Evolutionary conservation across 2,329 filamentous ascomycete genomes (phyloP), one percentile per base, ranked within the genome.

Genomic region (Rachicladosporium sp.): DNA sequence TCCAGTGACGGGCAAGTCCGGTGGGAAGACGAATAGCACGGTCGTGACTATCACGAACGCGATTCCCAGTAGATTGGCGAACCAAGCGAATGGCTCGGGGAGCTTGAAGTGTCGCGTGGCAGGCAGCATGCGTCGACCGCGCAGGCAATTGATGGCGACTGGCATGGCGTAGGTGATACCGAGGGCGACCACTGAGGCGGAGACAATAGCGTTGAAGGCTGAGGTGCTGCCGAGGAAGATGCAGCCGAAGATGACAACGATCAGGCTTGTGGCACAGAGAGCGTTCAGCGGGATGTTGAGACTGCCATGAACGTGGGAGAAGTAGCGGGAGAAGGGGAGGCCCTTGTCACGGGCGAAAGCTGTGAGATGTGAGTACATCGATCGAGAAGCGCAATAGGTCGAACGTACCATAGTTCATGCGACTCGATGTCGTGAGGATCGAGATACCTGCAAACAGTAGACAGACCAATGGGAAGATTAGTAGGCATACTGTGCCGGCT

Each of bases 91-190:
- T 23, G 59, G 54, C 15, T 59, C 64, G 0, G 73, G 67, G 3
- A 82, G 60, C 15, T 66, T 65, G 53, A 82, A 82, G 0, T 70
- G 53, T 31, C 77, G 64, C 13, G 44, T 49, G 2, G 62, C 61
- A 0, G 80, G 81, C 5, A 85, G 62, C 64, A 76, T 76, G 36
- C 67, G 74, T 6, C 80, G 71, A 6, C 80, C 78, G 1, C 78
- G 73, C 2, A 82, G 56, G 41, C 76, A 71, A 49, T 86, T 83
- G 48, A 87, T 76, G 0, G 72, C 67, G 35, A 84, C 74, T 0
- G 82, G 83, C 31, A 88, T 82, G 4, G 73, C 82, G 49, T 88
- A 88, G 2, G 78, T 80, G 4, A 87, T 62, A 5, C 79, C 76
- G 0, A 88, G 68, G 1, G 80, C 74, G 6, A 86, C 80, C 0